phyloP scores from a whole-genome alignment of 352 stramenopile species.

The Phytopythium aichiense region DNA sequence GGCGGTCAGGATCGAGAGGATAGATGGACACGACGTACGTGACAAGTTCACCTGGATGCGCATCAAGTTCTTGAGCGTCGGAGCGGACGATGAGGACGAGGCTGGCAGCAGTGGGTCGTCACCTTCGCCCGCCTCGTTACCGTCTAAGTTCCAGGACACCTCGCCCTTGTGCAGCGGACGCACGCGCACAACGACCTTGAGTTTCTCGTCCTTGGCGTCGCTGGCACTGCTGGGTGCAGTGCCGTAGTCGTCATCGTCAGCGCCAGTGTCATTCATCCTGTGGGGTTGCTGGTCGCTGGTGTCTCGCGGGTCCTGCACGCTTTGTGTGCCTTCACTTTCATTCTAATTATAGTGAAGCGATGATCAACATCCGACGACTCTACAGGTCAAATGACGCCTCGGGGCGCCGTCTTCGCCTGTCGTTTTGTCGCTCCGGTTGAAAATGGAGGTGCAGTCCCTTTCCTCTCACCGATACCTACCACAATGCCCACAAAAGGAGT shows the following conservation, averaged over 20 bases:
- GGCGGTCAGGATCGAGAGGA: not conserved
- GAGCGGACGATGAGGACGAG: not conserved
- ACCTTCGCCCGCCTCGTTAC: not conserved
- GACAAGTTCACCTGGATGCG: slow-evolving; percentile 24
- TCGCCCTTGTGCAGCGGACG: slow-evolving; percentile 50
- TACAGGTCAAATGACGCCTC: not conserved
- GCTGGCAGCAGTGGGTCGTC: not conserved
- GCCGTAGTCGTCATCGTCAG: not conserved
- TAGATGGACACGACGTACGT: not conserved
- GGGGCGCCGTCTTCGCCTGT: not conserved
- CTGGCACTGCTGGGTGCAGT: not conserved
- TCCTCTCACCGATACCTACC: slow-evolving; percentile 27
- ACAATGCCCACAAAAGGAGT: not conserved
- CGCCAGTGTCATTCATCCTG: not conserved
- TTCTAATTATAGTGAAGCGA: not conserved
- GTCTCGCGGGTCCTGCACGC: not conserved
- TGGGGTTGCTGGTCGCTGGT: not conserved
- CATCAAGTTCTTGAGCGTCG: slow-evolving; percentile 17
- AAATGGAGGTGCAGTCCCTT: slow-evolving; percentile 34
- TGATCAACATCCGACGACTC: not conserved
- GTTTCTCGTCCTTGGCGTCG: slow-evolving; percentile 35
- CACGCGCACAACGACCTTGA: slow-evolving; percentile 63
- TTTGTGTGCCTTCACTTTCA: not conserved
- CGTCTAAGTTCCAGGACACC: slow-evolving; percentile 23
- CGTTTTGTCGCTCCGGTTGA: slow-evolving; percentile 19